Conservation (phyloP, 2,329 filamentous ascomycete species). For the Neofusicoccum cordaticola region DNA sequence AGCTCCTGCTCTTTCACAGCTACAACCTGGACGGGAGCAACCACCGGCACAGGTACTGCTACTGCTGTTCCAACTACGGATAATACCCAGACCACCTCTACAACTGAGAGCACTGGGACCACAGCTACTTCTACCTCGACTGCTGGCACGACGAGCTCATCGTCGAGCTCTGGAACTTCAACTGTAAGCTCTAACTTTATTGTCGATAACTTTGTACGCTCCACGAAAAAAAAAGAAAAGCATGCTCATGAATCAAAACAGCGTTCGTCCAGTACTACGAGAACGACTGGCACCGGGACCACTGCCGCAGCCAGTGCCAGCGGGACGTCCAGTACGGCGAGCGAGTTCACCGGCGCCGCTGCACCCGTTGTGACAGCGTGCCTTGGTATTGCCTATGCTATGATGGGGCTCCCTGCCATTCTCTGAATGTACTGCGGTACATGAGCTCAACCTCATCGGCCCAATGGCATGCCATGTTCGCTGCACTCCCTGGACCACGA, state of each 20-base stretch:
- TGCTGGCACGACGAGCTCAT: background rate
- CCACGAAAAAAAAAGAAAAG: too few species aligned
- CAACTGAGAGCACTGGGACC: too few species aligned
- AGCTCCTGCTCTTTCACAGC: background rate
- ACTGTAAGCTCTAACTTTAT: background rate
- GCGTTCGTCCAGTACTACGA: background rate
- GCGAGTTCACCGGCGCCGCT: background rate
- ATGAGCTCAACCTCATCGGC: too few species aligned
- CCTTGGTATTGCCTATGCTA: background rate
- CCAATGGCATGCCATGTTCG: too few species aligned
- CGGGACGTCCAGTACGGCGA: background rate
- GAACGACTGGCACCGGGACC: background rate
- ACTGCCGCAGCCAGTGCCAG: background rate
- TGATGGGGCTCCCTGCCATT: background rate
- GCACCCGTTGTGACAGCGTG: background rate
- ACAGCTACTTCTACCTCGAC: background rate
- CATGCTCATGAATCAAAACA: background rate
- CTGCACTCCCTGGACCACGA: too few species aligned
- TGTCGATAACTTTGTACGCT: too few species aligned
- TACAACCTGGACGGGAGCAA: background rate
- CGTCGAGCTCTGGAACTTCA: background rate
- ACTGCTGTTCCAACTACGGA: background rate
- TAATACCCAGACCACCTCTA: too few species aligned
- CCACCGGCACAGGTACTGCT: background rate
- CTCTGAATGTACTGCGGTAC: background rate